These are phyloP conservation scores for Boeremia lycopersici DNA, from an alignment of 2,329 filamentous ascomycete genomes.

Conservation along the genomic window DNA sequence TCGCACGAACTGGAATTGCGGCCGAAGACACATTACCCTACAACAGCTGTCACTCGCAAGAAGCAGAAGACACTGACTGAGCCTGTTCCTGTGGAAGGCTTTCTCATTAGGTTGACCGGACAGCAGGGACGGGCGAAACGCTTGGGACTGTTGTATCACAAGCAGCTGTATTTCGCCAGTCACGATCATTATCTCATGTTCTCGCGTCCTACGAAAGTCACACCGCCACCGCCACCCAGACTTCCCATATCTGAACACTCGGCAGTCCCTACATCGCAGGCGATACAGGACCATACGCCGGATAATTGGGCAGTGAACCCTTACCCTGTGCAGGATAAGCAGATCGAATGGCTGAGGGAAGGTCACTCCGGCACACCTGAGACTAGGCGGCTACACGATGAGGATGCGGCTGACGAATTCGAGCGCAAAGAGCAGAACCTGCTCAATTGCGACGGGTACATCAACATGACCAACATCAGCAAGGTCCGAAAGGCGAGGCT, in stretches of 20 bases:
- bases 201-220: slow-evolving; percentile 63
- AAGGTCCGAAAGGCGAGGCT: slow-evolving; percentile 62
- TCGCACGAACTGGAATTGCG: slow-evolving; percentile 71
- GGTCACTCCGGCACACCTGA: slow-evolving; percentile 50
- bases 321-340: slow-evolving; percentile 60
- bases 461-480: slow-evolving; percentile 64
- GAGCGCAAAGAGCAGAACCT: slow-evolving; percentile 65
- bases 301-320: slow-evolving; percentile 67
- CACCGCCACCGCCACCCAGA: slow-evolving; percentile 63
- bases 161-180: slow-evolving; percentile 68
- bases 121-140: slow-evolving; percentile 65
- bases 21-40: slow-evolving; percentile 69
- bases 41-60: slow-evolving; percentile 51
- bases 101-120: slow-evolving; percentile 68
- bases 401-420: slow-evolving; percentile 64
- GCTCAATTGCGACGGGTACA: slow-evolving; percentile 65
- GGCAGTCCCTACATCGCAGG: slow-evolving; percentile 59
- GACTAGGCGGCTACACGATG: slow-evolving; percentile 58
- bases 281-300: slow-evolving; percentile 64
- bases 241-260: slow-evolving; percentile 52
- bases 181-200: slow-evolving; percentile 69
- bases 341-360: slow-evolving; percentile 62
- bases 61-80: slow-evolving; percentile 57
- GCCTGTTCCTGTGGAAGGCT: slow-evolving; percentile 68
- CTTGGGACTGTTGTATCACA: slow-evolving; percentile 67